Percentiles rank a stretch among this genome's conserved stretches.
These are phyloP conservation scores for Botrytis fabae DNA, from an alignment of 2,329 filamentous ascomycete species.

Conservation along the genomic window DNA sequence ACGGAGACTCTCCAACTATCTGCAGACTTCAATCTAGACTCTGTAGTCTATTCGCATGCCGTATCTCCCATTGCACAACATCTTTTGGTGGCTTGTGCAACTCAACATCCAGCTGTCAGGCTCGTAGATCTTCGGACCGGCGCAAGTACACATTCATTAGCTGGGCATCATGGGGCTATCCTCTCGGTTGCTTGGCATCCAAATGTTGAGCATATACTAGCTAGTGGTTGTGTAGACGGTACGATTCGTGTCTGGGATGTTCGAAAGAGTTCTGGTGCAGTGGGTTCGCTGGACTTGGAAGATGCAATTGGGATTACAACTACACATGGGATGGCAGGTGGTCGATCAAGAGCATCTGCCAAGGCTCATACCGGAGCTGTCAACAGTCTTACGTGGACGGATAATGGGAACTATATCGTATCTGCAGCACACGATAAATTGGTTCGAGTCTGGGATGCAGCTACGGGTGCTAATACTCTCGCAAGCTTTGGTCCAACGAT, in stretches of 20 bases:
- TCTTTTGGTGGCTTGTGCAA: constrained; percentile 83
- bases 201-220: constrained; percentile 73
- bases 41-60: constrained; percentile 74
- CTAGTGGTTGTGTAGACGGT: constrained; percentile 82
- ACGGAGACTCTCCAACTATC: constrained; percentile 61
- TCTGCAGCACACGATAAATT: constrained; percentile 81
- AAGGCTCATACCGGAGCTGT: constrained; percentile 79
- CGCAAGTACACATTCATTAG: constrained; percentile 68
- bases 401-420: constrained; percentile 73
- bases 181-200: constrained; percentile 80
- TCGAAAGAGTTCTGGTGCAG: constrained; percentile 70
- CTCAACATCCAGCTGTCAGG: constrained; percentile 79
- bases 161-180: constrained; percentile 67
- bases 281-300: constrained; percentile 81
- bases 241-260: constrained; percentile 86
- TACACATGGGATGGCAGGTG: constrained; percentile 39
- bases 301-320: constrained; percentile 70
- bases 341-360: constrained; percentile 51
- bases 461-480: constrained; percentile 80
- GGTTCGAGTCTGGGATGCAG: constrained; percentile 83
- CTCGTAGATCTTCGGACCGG: constrained; percentile 86
- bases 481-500: constrained; percentile 83
- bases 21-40: constrained; percentile 66
- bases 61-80: constrained; percentile 71
- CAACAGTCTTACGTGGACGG: constrained; percentile 83